phyloP scores from a whole-genome alignment of 345 rosid genomes.

The Stellera chamaejasme region DNA sequence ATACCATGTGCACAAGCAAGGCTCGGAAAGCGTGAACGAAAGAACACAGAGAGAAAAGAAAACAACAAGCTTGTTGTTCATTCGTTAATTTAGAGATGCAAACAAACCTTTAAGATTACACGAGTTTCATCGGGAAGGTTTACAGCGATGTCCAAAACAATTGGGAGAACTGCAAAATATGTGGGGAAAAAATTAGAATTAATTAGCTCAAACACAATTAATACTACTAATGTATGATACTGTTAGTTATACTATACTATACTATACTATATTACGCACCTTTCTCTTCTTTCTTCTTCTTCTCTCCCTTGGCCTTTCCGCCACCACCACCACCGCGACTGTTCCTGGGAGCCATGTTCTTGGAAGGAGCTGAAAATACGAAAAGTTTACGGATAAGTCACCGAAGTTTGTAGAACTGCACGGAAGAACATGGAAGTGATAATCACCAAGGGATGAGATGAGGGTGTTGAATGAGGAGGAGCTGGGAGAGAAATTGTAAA shows the following conservation, averaged over 20 bases:
- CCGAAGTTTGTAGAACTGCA: neutral
- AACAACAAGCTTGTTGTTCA: too few relatives aligned
- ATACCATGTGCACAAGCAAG: too few relatives aligned
- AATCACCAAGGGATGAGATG: neutral
- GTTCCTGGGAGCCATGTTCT: conserved; percentile 91
- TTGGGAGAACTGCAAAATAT: conserved; percentile 71
- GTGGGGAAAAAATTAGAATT: neutral
- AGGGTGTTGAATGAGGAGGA: conserved; percentile 14
- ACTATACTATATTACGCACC: conserved; percentile 34
- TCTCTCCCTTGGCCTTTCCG: conserved; percentile 82
- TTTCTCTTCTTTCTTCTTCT: conserved; percentile 98
- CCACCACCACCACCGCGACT: conserved; percentile 35
- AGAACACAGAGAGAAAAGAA: too few relatives aligned
- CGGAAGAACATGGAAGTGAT: neutral
- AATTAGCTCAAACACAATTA: neutral
- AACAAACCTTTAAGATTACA: conserved; percentile 65
- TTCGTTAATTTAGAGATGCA: conserved; percentile 2
- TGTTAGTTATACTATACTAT: too few relatives aligned
- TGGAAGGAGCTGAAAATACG: conserved; percentile 12
- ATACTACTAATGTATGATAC: neutral
- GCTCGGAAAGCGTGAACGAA: conserved; percentile 14
- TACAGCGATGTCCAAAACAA: conserved; percentile 69
- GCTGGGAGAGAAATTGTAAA: neutral
- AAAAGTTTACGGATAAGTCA: neutral
- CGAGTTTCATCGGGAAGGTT: conserved; percentile 80